Conservation (phyloP, 2,329 filamentous ascomycete species). For the Penicillium sp. region DNA sequence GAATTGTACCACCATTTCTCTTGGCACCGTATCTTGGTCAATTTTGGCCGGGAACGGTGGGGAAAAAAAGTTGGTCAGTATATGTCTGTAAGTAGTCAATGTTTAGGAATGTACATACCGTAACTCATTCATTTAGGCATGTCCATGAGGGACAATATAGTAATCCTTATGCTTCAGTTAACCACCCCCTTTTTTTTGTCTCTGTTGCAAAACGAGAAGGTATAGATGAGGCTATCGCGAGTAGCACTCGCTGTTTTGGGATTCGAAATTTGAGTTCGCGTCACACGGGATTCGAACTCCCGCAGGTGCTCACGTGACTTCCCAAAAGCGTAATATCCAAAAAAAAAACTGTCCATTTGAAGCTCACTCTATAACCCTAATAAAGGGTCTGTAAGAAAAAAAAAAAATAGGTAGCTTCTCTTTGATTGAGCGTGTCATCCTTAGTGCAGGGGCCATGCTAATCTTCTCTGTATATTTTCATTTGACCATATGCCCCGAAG, state of each 20-base stretch:
- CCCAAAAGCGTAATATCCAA: not conserved
- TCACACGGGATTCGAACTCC: not conserved
- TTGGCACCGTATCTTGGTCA: not conserved
- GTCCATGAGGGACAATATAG: not conserved
- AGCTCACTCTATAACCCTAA: slow-evolving; percentile 8
- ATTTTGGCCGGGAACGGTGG: not conserved
- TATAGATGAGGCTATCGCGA: not conserved
- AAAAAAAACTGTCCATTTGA: too few relatives aligned
- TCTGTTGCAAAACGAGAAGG: not conserved
- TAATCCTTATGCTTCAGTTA: not conserved
- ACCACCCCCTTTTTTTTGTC: not conserved
- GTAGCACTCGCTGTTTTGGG: not conserved
- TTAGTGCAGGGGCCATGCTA: slow-evolving; percentile 86
- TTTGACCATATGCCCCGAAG: slow-evolving; percentile 59
- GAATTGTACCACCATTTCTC: not conserved
- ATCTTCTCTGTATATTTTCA: slow-evolving; percentile 73
- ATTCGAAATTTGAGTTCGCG: not conserved
- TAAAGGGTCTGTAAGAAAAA: slow-evolving; percentile 36
- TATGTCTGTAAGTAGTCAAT: not conserved
- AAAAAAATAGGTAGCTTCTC: slow-evolving; percentile 72
- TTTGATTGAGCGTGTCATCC: slow-evolving; percentile 89
- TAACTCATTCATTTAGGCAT: not conserved
- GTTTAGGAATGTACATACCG: not conserved
- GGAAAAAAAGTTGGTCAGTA: not conserved
- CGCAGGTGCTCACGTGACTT: not conserved